phyloP scores from a whole-genome alignment of 345 rosid genomes.

The Pistacia integerrima region DNA sequence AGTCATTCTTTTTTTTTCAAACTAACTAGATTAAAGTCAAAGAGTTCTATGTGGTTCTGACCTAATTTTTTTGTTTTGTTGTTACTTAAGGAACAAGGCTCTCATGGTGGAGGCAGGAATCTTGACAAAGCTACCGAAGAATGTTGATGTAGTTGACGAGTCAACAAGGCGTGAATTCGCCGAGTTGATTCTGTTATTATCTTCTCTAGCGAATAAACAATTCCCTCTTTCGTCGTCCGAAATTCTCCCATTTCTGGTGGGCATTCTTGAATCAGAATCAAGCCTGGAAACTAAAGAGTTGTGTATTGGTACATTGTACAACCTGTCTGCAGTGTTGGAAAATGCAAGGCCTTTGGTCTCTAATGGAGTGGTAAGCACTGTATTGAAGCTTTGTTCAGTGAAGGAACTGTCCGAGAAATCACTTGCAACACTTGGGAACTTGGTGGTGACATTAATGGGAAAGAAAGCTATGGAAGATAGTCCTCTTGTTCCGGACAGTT shows the following conservation, averaged over 20 bases:
- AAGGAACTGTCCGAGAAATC: constrained; percentile 67
- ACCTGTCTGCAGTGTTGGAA: constrained; percentile 63
- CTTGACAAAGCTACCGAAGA: constrained; percentile 63
- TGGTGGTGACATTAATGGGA: constrained; percentile 78
- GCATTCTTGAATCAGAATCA: constrained; percentile 52
- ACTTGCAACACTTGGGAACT: constrained; percentile 69
- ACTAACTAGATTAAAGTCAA: not conserved
- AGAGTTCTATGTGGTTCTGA: not conserved
- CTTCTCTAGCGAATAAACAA: constrained; percentile 54
- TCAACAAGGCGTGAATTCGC: constrained; percentile 53
- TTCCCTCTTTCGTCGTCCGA: constrained; percentile 48
- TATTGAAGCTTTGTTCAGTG: constrained; percentile 44
- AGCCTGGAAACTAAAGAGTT: constrained; percentile 50
- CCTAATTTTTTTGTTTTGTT: not conserved
- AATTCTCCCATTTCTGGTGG: constrained; percentile 53
- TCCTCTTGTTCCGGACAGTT: constrained; percentile 49
- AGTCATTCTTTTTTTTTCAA: not conserved
- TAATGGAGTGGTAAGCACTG: constrained; percentile 50
- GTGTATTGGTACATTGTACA: constrained; percentile 58
- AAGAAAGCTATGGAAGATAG: constrained; percentile 71
- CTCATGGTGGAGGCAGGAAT: constrained; percentile 82
- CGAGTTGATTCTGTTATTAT: constrained; percentile 61
- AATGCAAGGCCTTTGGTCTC: constrained; percentile 59
- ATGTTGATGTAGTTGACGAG: constrained; percentile 45
- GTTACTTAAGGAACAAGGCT: constrained; percentile 73